These are phyloP conservation scores for Pneumocystis sp. DNA, from an alignment of 1,139 yeast species.

Conservation along the genomic window DNA sequence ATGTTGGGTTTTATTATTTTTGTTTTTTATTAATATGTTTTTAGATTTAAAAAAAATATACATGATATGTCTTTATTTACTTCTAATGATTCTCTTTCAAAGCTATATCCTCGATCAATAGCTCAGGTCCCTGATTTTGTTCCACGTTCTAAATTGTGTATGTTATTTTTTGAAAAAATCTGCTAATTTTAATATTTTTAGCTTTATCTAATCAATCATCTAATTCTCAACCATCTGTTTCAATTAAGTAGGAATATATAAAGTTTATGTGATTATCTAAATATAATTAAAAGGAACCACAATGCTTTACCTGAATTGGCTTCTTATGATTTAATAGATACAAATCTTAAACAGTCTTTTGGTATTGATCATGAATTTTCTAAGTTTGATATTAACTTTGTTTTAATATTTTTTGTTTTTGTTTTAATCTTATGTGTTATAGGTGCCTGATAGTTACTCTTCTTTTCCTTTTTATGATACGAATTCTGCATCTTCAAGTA, in stretches of 20 bases:
- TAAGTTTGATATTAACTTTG: neutral
- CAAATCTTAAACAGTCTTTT: neutral
- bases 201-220: neutral
- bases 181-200: neutral
- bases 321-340: neutral
- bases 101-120: neutral
- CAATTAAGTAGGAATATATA: neutral
- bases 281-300: neutral
- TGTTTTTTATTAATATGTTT: conserved; percentile 28
- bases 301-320: neutral
- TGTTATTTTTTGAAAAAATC: neutral
- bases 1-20: conserved; percentile 28
- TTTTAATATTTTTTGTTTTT: neutral
- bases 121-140: neutral
- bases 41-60: conserved; percentile 32
- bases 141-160: neutral
- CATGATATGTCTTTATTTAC: neutral
- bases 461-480: neutral
- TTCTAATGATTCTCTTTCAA: neutral
- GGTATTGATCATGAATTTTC: neutral
- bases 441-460: neutral
- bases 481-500: neutral
- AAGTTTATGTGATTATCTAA: neutral
- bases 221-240: neutral
- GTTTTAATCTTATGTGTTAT: neutral